Evolutionary conservation across 306 rosid species (phyloP), one percentile per base, ranked within the genome.

Genomic region (Sphenostylis stenocarpa): DNA sequence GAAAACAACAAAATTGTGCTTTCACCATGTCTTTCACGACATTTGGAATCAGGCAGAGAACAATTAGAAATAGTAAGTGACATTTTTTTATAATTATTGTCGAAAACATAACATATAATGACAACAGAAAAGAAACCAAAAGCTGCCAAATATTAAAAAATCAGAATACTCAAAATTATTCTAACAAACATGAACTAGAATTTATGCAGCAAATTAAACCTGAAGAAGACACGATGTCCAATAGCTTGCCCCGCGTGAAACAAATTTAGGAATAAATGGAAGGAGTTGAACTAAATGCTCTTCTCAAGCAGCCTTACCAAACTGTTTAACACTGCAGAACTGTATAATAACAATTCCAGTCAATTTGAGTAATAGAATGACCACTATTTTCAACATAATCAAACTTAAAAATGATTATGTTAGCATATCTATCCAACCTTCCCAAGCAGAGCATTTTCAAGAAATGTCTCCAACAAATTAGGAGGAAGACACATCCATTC

Each of bases 171-270:
- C 51, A 48, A n/a, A 64, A 43, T 29, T 70, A 0, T 3, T 29
- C 44, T 41, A 53, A 53, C 14, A 69, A 51, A 70, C 23, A 43
- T 29, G 33, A 73, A 60, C 56, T 33, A 64, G 67, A 83, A 53
- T 45, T 36, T 7, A 38, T 57, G 53, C 72, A 16, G 71, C 12
- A 57, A 20, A 53, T 63, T 87, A 80, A 56, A 95, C 98, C 98
- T 90, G 86, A 83, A 95, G 97, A 75, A 95, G 96, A 29, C 87
- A 89, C 68, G 79, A 84, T 61, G 80, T 85, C 96, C 97, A 89
- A 72, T 61, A 69, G 73, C 80, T 56, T 60, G 73, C 69, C 77
- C 84, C 87, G 43, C 43, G 86, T 15, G 85, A 80, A 76, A 89
- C 60, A 77, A 92, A 88, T 86, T 88, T 88, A 3, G 98, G 97